Conservation (phyloP, 805 yeast genomes). For the Lipomyces orientalis region DNA sequence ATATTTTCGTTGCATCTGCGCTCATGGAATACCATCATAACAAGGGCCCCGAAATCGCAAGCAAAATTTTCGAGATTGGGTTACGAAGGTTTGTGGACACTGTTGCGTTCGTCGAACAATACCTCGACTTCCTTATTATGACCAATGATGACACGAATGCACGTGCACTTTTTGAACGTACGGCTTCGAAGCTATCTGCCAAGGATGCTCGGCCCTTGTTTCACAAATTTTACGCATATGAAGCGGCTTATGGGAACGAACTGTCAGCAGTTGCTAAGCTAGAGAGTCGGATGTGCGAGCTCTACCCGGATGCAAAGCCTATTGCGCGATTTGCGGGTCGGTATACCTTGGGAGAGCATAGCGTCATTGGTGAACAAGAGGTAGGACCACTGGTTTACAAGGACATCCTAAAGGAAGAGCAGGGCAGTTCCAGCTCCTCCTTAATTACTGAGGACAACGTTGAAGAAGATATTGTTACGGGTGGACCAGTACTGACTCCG, state of each 20-base stretch:
- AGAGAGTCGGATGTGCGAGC: slow-evolving; percentile 66
- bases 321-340: slow-evolving; percentile 49
- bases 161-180: slow-evolving; percentile 80
- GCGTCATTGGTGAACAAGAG: slow-evolving; percentile 26
- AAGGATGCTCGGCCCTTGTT: slow-evolving; percentile 54
- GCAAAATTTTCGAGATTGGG: slow-evolving; percentile 79
- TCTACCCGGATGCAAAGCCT: slow-evolving; percentile 64
- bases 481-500: not conserved
- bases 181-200: slow-evolving; percentile 60
- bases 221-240: slow-evolving; percentile 67
- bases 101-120: slow-evolving; percentile 68
- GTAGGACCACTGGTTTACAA: slow-evolving; percentile 25
- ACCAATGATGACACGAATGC: slow-evolving; percentile 75
- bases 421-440: not conserved
- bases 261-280: slow-evolving; percentile 67
- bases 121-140: slow-evolving; percentile 72
- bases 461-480: slow-evolving; percentile 9
- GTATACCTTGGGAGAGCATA: slow-evolving; percentile 41
- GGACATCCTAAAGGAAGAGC: slow-evolving; percentile 23
- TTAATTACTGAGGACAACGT: slow-evolving; percentile 15
- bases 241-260: slow-evolving; percentile 68
- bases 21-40: slow-evolving; percentile 72
- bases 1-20: slow-evolving; percentile 82
- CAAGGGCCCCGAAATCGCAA: slow-evolving; percentile 64
- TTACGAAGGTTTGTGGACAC: slow-evolving; percentile 61